These are phyloP conservation scores for Linderina pennispora DNA, from an alignment of 192 early-diverging fungal genomes.

Conservation along the genomic window DNA sequence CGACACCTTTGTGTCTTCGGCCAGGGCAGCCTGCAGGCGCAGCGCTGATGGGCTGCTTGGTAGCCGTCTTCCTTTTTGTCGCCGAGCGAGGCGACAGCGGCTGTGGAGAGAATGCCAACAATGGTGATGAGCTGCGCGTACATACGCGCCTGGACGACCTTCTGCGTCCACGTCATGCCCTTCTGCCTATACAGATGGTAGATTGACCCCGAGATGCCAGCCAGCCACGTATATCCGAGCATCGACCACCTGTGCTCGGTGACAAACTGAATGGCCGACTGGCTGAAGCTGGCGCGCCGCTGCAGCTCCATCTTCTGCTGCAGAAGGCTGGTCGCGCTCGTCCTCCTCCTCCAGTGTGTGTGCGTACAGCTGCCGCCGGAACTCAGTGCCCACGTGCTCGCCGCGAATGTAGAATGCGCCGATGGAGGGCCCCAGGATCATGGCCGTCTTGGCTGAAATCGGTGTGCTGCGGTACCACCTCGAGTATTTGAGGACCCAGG, in stretches of 20 bases:
- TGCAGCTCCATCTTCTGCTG: constrained; percentile 4
- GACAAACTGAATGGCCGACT: constrained; percentile 24
- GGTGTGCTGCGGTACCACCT: constrained; percentile 29
- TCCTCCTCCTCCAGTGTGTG: constrained; percentile 13
- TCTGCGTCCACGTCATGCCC: constrained; percentile 55
- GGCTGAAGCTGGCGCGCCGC: constrained; percentile 5
- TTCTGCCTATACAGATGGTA: constrained; percentile 39
- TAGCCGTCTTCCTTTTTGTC: constrained; percentile 6
- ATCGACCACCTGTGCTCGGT: constrained; percentile 42
- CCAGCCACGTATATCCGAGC: constrained; percentile 45
- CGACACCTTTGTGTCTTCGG: constrained; percentile 14
- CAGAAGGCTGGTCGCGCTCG: constrained; percentile 13
- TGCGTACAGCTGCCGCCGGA: constrained; percentile 25
- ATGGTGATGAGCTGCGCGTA: constrained; percentile 64
- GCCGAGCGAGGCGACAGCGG: constrained; percentile 45
- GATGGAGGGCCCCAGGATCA: constrained; percentile 39
- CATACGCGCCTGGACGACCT: constrained; percentile 66
- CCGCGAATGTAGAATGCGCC: constrained; percentile 45
- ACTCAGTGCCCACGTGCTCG: constrained; percentile 35
- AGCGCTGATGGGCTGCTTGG: constrained; percentile 32
- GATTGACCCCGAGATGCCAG: constrained; percentile 32
- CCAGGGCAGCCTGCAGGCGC: constrained; percentile 34
- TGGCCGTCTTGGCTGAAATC: constrained; percentile 40
- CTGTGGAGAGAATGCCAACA: constrained; percentile 54
- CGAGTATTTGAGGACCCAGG: constrained; percentile 22